Evolutionary conservation across 441 rosid genomes (phyloP), one percentile per base, ranked within the genome.

Genomic region (Pelargonium australe): DNA sequence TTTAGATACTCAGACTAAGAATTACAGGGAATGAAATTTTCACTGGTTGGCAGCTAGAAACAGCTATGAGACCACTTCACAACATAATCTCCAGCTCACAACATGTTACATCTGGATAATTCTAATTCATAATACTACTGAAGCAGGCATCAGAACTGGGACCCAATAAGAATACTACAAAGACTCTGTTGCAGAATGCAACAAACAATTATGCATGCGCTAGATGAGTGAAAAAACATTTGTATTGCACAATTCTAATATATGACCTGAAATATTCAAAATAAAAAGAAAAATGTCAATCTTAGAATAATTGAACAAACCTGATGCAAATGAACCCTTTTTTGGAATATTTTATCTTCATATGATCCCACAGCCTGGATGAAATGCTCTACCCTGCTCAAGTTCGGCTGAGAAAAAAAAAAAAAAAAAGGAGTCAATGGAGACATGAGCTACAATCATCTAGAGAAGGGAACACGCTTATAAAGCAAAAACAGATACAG

Each of bases 321-420:
- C 96, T 89, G 87, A 77, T 86, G 88, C 20, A 82, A 51, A 63
- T 86, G 82, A 25, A 87, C 92, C 80, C 98, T 89, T 84, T 88
- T 92, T 85, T 78, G 87, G 79, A 95, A 95, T 82, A 90, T 95
- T 75, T 79, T 78, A 73, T 90, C 91, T 81, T 95, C 99, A 37
- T 76, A 92, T 31, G 82, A 81, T 79, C 97, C 98, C 76, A 95
- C 92, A 63, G 91, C 88, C 81, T 87, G 96, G 74, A 95, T 89
- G 72, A 95, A 95, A 75, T 80, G 87, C 81, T 90, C 99, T 70
- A 95, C 97, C 63, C 82, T 78, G 49, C 76, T 77, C 78, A 95
- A 83, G 78, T 85, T 79, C 25, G 94, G 87, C 99, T 95, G 85
- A 76, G 70, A 20, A 20, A 20, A 20, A 20, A 47, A 17, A 69